Evolutionary conservation across 805 yeast species (phyloP).

Genomic region (Metschnikowia similis): DNA sequence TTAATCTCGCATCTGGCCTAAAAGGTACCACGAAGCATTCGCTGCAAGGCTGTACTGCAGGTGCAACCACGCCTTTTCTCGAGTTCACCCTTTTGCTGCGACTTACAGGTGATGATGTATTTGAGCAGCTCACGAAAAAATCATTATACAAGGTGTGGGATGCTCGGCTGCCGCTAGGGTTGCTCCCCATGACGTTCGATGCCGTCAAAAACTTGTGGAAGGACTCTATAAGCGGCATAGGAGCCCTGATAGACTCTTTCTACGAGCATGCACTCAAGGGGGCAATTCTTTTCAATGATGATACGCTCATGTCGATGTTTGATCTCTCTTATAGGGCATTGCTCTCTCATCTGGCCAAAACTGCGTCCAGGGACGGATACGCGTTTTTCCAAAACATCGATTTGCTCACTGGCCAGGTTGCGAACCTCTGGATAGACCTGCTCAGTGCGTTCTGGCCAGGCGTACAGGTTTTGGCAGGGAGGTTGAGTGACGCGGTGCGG

Average conservation of each 20-base stretch:
- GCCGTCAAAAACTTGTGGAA: constrained; percentile 53
- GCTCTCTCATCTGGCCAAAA: constrained; percentile 34
- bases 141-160: constrained; percentile 74
- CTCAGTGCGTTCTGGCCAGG: constrained; percentile 89
- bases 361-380: constrained; percentile 5
- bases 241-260: constrained; percentile 89
- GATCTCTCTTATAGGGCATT: constrained; percentile 55
- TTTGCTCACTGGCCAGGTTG: constrained; percentile 44
- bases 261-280: constrained; percentile 84
- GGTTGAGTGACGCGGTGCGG: constrained; percentile 57
- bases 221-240: constrained; percentile 68
- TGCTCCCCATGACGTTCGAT: constrained; percentile 76
- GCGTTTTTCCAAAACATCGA: constrained; percentile 58
- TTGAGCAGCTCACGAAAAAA: constrained; percentile 55
- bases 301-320: constrained; percentile 55
- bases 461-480: constrained; percentile 73
- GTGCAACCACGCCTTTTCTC: constrained; percentile 77
- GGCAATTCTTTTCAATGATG: constrained; percentile 62
- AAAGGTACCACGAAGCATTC: constrained; percentile 27
- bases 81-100: constrained; percentile 75
- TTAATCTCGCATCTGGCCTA: constrained; percentile 56
- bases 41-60: constrained; percentile 65
- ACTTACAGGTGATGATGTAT: constrained; percentile 69
- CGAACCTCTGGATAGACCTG: constrained; percentile 76
- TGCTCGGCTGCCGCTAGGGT: constrained; percentile 52